These are phyloP conservation scores for Glomus cerebriforme DNA, from an alignment of 192 early-diverging fungal species.

Conservation along the genomic window DNA sequence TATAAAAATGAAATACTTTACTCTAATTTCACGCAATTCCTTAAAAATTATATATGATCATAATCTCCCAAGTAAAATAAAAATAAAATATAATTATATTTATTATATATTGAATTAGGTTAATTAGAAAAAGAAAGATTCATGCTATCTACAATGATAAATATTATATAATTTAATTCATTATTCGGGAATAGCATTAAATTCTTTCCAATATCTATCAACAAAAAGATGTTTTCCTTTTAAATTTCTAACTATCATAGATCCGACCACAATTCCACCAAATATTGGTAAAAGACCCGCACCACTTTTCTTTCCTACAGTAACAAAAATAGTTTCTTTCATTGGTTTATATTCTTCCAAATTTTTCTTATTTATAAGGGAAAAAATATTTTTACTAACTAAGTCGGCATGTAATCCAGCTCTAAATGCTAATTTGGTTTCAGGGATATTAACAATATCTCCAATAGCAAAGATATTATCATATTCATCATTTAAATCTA, in stretches of 20 bases:
- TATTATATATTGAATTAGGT: too few species aligned
- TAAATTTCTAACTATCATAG: background rate
- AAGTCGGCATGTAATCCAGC: slow-evolving; percentile 44
- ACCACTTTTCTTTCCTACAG: slow-evolving; percentile 31
- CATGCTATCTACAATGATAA: background rate
- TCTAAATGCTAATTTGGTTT: slow-evolving; percentile 48
- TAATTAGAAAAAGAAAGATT: background rate
- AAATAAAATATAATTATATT: too few species aligned
- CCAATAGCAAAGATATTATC: slow-evolving; percentile 48
- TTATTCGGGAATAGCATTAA: background rate
- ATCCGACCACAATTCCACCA: background rate
- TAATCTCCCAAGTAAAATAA: too few species aligned
- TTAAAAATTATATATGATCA: too few species aligned
- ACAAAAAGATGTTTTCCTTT: slow-evolving; percentile 19
- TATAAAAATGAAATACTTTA: too few species aligned
- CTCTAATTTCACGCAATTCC: too few species aligned
- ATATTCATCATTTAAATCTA: slow-evolving; percentile 36
- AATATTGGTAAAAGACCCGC: slow-evolving; percentile 16
- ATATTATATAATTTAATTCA: background rate
- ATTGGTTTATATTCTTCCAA: slow-evolving; percentile 37
- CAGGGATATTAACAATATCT: slow-evolving; percentile 47
- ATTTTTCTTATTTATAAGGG: slow-evolving; percentile 39
- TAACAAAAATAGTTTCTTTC: slow-evolving; percentile 31
- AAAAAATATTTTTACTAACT: slow-evolving; percentile 45
- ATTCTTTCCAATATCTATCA: slow-evolving; percentile 12